Conservation (phyloP, 2,329 filamentous ascomycete genomes). For the Ophiocordyceps robertsii region DNA sequence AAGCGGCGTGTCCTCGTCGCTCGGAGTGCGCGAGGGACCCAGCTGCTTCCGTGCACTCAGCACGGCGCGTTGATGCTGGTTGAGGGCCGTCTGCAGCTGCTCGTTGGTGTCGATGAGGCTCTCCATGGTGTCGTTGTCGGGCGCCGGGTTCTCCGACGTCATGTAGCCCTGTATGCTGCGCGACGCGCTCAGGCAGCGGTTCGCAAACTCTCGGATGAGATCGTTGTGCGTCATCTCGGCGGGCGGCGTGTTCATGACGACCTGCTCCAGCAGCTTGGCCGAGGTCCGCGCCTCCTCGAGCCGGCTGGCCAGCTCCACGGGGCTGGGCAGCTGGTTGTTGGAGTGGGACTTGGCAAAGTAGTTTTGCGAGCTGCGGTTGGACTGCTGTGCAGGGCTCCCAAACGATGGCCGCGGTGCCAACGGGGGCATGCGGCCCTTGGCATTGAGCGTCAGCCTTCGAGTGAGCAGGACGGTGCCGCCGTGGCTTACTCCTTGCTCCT, state of each 20-base stretch:
- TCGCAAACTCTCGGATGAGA: conserved; percentile 83
- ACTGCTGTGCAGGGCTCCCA: conserved; percentile 2
- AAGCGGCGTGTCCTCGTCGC: conserved; percentile 13
- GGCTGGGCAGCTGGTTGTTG: conserved; percentile 44
- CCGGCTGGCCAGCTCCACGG: conserved; percentile 65
- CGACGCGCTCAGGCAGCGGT: conserved; percentile 71
- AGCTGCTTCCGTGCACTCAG: conserved; percentile 46
- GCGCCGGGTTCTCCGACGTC: conserved; percentile 59
- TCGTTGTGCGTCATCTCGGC: conserved; percentile 68
- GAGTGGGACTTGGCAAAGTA: conserved; percentile 41
- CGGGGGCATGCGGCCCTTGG: conserved; percentile 9
- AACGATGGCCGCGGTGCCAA: conserved; percentile 1
- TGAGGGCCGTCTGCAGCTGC: conserved; percentile 69
- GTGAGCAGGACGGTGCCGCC: not conserved
- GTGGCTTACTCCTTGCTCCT: conserved; percentile 32
- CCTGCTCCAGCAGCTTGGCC: conserved; percentile 81
- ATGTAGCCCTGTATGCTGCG: conserved; percentile 80
- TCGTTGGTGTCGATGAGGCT: conserved; percentile 92
- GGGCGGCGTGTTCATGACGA: conserved; percentile 72
- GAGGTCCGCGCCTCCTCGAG: conserved; percentile 86
- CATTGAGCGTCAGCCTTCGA: conserved; percentile 4
- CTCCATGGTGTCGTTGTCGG: conserved; percentile 89
- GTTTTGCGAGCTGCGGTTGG: conserved; percentile 33
- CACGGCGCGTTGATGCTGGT: conserved; percentile 71
- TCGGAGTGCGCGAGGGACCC: conserved; percentile 20